Conservation (phyloP, 169 alveolate species). For the Perkinsus marinus region DNA sequence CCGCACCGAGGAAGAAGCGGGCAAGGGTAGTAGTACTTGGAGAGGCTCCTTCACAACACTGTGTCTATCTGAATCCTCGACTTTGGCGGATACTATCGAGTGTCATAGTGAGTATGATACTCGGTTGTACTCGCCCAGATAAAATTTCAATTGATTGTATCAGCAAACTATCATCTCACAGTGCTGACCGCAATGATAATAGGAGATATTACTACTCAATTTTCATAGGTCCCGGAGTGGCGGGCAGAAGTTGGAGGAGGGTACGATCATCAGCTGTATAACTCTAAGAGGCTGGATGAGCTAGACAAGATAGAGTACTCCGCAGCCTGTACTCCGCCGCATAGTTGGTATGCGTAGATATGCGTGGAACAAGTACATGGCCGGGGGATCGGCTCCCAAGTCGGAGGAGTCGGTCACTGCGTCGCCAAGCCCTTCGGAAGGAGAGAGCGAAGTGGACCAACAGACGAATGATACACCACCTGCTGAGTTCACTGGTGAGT, state of each 20-base stretch:
- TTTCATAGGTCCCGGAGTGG: constrained; percentile 59
- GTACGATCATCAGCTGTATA: constrained; percentile 70
- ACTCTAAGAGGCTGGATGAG: constrained; percentile 28
- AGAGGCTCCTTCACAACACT: too few relatives aligned
- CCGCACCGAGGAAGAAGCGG: background rate
- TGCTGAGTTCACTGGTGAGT: background rate
- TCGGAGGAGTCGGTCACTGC: background rate
- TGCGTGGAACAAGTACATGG: background rate
- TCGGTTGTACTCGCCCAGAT: too few relatives aligned
- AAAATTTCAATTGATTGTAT: too few relatives aligned
- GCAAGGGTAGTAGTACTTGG: background rate
- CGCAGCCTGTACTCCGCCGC: background rate
- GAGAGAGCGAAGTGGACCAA: background rate
- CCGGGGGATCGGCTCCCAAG: background rate
- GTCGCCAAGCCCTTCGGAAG: background rate
- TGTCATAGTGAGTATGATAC: too few relatives aligned
- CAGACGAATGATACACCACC: background rate
- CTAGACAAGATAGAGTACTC: constrained; percentile 14
- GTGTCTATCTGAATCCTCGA: too few relatives aligned
- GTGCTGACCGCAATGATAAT: background rate
- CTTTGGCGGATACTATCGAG: too few relatives aligned
- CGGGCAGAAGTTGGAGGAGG: constrained; percentile 74
- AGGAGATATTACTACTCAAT: background rate
- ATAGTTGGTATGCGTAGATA: background rate
- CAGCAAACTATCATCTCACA: too few relatives aligned